Conservation (phyloP, 2,329 filamentous ascomycete genomes). For the Aurifilum marmelostoma region DNA sequence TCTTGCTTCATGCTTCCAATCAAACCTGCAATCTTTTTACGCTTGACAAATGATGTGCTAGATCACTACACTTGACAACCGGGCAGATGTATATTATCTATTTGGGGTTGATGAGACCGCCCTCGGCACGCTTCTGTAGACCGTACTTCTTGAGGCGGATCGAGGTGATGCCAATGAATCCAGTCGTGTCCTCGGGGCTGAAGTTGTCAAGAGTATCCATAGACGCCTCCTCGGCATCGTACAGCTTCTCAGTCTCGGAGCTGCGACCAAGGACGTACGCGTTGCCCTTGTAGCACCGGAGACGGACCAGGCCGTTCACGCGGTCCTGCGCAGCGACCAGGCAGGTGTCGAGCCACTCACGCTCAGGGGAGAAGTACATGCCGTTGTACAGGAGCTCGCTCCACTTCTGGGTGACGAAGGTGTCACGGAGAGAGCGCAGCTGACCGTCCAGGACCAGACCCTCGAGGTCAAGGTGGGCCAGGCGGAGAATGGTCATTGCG, state of each 20-base stretch:
- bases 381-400: conserved; percentile 49
- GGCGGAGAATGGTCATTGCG: conserved; percentile 48
- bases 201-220: conserved; percentile 43
- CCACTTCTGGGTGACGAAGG: conserved; percentile 59
- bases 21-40: neutral
- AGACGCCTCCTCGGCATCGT: conserved; percentile 51
- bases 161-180: conserved; percentile 59
- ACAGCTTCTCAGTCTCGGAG: conserved; percentile 52
- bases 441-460: conserved; percentile 57
- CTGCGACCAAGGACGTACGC: conserved; percentile 51
- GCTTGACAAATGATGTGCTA: neutral
- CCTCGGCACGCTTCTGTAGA: conserved; percentile 31
- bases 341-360: conserved; percentile 65
- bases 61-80: neutral
- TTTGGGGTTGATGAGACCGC: conserved; percentile 26
- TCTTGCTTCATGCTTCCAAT: neutral
- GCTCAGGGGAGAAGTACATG: conserved; percentile 56
- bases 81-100: neutral
- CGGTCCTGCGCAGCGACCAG: conserved; percentile 64
- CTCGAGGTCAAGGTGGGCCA: conserved; percentile 53
- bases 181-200: conserved; percentile 33
- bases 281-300: conserved; percentile 46
- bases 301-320: conserved; percentile 38
- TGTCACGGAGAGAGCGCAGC: conserved; percentile 61
- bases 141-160: conserved; percentile 51